Conservation (phyloP, 768 basidiomycete genomes). For the Psilocybe tampanensis region DNA sequence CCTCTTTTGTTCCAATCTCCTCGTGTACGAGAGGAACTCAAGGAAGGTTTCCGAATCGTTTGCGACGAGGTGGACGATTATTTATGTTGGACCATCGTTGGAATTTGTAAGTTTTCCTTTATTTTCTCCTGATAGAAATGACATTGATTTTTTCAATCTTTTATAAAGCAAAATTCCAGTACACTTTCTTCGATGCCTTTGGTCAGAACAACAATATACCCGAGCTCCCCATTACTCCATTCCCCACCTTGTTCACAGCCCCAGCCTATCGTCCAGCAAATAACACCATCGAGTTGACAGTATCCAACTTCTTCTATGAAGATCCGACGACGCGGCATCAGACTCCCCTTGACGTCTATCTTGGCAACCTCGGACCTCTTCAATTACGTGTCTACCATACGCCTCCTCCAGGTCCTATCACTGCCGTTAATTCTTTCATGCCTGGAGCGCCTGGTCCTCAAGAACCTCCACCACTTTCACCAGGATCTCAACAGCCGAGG, state of each 20-base stretch:
- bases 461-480: constrained; percentile 27
- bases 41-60: constrained; percentile 73
- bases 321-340: constrained; percentile 65
- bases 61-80: constrained; percentile 95
- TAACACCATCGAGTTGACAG: constrained; percentile 80
- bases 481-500: constrained; percentile 33
- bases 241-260: constrained; percentile 83
- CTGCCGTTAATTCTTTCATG: constrained; percentile 61
- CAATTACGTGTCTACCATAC: constrained; percentile 77
- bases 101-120: constrained; percentile 70
- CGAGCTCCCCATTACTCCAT: constrained; percentile 82
- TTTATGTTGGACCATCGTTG: constrained; percentile 94
- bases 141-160: constrained; percentile 16
- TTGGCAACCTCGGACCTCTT: constrained; percentile 88
- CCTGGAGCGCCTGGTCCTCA: constrained; percentile 42
- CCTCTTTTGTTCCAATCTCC: constrained; percentile 80
- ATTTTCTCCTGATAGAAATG: neutral
- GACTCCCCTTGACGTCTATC: constrained; percentile 83
- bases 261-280: constrained; percentile 72
- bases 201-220: constrained; percentile 79
- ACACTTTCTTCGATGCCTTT: constrained; percentile 91
- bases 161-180: constrained; percentile 83
- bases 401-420: constrained; percentile 67
- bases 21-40: constrained; percentile 79
- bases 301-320: constrained; percentile 87